A percentile compares a stretch with the other conserved stretches of the same genome.
Evolutionary conservation across 2,329 filamentous ascomycete genomes (phyloP).

Genomic region (Neodidymelliopsis sp.): DNA sequence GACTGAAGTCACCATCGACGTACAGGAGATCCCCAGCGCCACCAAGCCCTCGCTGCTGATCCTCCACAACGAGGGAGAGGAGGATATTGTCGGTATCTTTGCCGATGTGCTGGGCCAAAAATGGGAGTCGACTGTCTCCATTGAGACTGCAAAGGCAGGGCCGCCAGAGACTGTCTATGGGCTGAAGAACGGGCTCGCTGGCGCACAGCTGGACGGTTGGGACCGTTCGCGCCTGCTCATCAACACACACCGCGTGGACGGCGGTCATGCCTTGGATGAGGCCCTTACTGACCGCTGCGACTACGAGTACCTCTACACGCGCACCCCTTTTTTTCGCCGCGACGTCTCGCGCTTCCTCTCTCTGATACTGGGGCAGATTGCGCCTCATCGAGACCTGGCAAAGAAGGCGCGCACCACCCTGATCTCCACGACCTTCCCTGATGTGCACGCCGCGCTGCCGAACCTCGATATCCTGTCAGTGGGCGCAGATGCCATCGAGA

Average conservation of each 20-base stretch:
- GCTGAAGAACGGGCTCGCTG: constrained; percentile 65
- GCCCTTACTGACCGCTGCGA: constrained; percentile 74
- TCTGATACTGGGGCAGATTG: constrained; percentile 79
- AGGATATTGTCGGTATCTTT: constrained; percentile 76
- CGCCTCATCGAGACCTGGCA: constrained; percentile 78
- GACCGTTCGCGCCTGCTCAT: constrained; percentile 70
- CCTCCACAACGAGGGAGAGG: constrained; percentile 74
- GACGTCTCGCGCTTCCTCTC: constrained; percentile 82
- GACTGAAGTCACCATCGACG: constrained; percentile 42
- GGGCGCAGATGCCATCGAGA: constrained; percentile 83
- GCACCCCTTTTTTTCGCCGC: constrained; percentile 73
- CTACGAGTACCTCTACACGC: constrained; percentile 86
- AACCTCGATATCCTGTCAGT: constrained; percentile 89
- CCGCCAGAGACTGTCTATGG: constrained; percentile 74
- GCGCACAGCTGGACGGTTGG: constrained; percentile 64
- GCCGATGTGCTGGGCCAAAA: constrained; percentile 82
- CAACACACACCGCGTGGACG: constrained; percentile 77
- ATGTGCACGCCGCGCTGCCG: constrained; percentile 80
- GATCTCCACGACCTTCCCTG: constrained; percentile 87
- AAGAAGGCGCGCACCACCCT: constrained; percentile 81
- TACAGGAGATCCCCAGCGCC: constrained; percentile 44
- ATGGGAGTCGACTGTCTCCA: constrained; percentile 65
- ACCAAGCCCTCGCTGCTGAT: constrained; percentile 57
- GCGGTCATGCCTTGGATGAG: constrained; percentile 67
- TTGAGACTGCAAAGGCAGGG: constrained; percentile 62